Base-by-base conservation (phyloP, 2,329 filamentous ascomycete species). In the Neocatenulostroma microsporum region DNA sequence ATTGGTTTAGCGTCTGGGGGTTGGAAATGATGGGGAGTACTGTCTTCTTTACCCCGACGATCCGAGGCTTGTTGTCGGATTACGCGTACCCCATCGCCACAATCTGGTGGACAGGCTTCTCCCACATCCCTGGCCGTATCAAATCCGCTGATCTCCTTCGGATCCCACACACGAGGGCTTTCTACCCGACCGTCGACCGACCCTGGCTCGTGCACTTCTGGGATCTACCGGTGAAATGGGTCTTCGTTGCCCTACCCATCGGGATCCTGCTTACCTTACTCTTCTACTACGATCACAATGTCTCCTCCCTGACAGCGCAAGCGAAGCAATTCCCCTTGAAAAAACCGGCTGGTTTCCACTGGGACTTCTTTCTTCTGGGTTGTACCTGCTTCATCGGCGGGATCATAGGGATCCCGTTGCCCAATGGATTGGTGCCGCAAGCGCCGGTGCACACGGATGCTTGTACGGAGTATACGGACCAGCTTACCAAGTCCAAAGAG, bases 291-390 rank as follows among this genome's bases (percentile, higher is more conserved):
- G 72, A 74, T 51, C 72, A 74, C 51, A 60, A 60, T 63, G 69
- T 76, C 34, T 73, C 69, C 41, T 72, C 68, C 18, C 61, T 77
- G 21, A 73, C 68, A 8, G 72, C 73, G 0, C 73, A 76, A 54
- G 72, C 69, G 11, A 68, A 66, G 18, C 64, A 73, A 18, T 76
- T 71, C 31, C 73, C 73, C 0, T 59, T 77, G 9, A 66, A 66
- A 34, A 76, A 77, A 46, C 73, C 73, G 0, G 72, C 70, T 0
- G 73, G 73, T n/a, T 76, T 76, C 49, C 72, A 76, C 50, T 76
- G 73, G 72, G 73, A 76, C 51, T 68, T 76, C 47, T 76, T 75
- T 54, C 62, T 77, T 0, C 63, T 76, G 0, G 73, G 73, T 5
- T 63, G 67, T 41, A 75, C 73, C 0, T 74, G 70, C 2, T 71